Evolutionary conservation across 371 early-diverging fungal genomes (phyloP), one percentile per base, ranked within the genome.

Genomic region (Saksenaea vasiformis): DNA sequence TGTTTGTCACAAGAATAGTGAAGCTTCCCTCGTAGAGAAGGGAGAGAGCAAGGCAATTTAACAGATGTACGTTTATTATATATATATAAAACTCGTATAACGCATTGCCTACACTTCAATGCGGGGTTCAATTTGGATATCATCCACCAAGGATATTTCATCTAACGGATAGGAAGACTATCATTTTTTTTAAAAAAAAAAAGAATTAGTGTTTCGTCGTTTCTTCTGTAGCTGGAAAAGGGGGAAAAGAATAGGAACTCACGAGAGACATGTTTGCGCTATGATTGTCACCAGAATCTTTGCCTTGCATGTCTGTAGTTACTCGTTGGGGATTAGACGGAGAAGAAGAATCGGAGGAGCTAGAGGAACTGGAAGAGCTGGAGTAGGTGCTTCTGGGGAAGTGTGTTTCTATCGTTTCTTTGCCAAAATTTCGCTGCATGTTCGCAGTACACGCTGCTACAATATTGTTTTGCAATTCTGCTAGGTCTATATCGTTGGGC

Each of bases 381-480:
- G 67, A 67, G 17, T 54, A 57, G 34, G 57, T 61, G 28, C 28
- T 54, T 26, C 61, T 67, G 54, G 58, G 54, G 14, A 41, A 35
- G 27, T 56, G 47, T 11, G 27, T 27, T 47, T 53, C 19, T 59
- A 55, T 27, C 19, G 60, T 7, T 22, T 5, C 34, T 54, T 47
- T 26, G 44, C 27, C 26, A 41, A 31, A 19, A 37, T 58, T 22
- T 35, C 60, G 72, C 24, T 87, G 83, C 85, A 89, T 90, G 58
- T 91, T 91, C 54, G 84, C 80, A 14, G 89, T 86, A 67, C 92
- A 91, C 0, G 84, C 84, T 27, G 85, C 76, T 13, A 90, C 78
- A 62, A 92, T 92, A 56, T 89, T 90, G 36, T 87, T 86, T 58
- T 87, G 86, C 34, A 91, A 76, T 19, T 85, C 78, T 5, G 88